Conservation (phyloP, 73 alveolate species). For the Uronychia binucleata region DNA sequence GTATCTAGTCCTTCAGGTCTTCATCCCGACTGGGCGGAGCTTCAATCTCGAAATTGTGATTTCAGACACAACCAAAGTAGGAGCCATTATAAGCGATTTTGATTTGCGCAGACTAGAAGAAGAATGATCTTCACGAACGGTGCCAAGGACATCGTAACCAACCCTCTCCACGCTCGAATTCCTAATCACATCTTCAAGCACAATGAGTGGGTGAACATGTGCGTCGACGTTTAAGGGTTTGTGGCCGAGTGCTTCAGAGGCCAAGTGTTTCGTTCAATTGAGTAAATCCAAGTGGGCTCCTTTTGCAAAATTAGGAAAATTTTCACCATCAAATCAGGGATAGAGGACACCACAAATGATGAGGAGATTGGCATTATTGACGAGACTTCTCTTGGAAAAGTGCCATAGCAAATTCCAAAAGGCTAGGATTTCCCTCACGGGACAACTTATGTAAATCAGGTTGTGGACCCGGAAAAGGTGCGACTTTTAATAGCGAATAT, state of each 20-base stretch:
- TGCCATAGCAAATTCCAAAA: not conserved
- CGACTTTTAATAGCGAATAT: not conserved
- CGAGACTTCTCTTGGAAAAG: constrained; percentile 20
- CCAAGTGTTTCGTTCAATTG: not conserved
- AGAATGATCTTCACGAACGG: constrained; percentile 43
- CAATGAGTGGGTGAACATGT: constrained; percentile 43
- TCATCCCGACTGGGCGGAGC: constrained; percentile 11
- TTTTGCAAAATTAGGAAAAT: constrained; percentile 9
- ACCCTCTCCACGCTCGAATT: constrained; percentile 43
- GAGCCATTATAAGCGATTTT: not conserved
- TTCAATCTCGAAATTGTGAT: constrained; percentile 25
- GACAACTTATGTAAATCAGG: not conserved
- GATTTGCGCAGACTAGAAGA: constrained; percentile 22
- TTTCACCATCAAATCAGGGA: not conserved
- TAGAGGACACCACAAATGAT: not conserved
- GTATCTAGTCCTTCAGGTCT: constrained; percentile 31
- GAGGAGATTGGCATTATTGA: constrained; percentile 1
- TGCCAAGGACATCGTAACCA: constrained; percentile 33
- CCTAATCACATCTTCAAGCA: constrained; percentile 32
- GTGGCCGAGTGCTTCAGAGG: constrained; percentile 32
- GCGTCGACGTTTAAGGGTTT: constrained; percentile 39
- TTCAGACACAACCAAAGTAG: constrained; percentile 21
- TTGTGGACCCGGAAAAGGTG: not conserved
- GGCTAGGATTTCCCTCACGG: not conserved
- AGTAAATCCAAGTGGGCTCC: constrained; percentile 5